These are phyloP conservation scores for Pleurotus djamor DNA, from an alignment of 768 basidiomycete genomes.

Conservation along the genomic window DNA sequence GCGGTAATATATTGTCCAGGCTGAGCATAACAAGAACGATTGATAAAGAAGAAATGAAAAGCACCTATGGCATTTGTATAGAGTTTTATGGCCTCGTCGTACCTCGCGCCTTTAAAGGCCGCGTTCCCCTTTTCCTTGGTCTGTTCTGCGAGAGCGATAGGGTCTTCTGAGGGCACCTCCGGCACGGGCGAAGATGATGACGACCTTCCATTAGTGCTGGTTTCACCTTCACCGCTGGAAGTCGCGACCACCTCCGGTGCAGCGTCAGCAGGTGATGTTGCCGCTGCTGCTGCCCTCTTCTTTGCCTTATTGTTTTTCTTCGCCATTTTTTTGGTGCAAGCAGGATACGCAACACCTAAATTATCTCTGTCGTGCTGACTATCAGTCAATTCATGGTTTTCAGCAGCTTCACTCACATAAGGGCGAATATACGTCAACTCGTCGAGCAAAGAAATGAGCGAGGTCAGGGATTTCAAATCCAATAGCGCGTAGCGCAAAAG, in stretches of 20 bases:
- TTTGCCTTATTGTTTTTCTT: constrained; percentile 19
- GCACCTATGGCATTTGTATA: constrained; percentile 77
- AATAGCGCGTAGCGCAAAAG: no score
- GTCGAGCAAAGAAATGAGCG: constrained; percentile 7
- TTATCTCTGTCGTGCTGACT: no score
- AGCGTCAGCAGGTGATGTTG: neutral
- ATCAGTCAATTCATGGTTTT: no score
- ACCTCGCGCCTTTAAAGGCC: constrained; percentile 66
- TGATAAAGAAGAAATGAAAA: constrained; percentile 11
- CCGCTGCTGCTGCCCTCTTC: constrained; percentile 11
- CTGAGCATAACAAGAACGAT: constrained; percentile 1
- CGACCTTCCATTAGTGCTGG: constrained; percentile 1
- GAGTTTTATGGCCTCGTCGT: constrained; percentile 65
- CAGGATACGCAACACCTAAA: no score
- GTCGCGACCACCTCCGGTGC: neutral
- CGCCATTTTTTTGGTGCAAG: no score
- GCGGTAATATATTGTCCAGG: neutral
- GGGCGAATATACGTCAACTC: neutral
- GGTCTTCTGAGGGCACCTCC: constrained; percentile 25
- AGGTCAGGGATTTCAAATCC: no score
- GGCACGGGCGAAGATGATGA: constrained; percentile 7
- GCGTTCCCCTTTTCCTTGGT: constrained; percentile 75
- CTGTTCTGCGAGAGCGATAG: constrained; percentile 50
- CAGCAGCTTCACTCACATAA: neutral
- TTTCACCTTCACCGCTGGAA: neutral